A percentile compares a stretch with the other conserved stretches of the same genome.
phyloP scores from a whole-genome alignment of 2,329 filamentous ascomycete genomes.

The Colletotrichum sublineola region DNA sequence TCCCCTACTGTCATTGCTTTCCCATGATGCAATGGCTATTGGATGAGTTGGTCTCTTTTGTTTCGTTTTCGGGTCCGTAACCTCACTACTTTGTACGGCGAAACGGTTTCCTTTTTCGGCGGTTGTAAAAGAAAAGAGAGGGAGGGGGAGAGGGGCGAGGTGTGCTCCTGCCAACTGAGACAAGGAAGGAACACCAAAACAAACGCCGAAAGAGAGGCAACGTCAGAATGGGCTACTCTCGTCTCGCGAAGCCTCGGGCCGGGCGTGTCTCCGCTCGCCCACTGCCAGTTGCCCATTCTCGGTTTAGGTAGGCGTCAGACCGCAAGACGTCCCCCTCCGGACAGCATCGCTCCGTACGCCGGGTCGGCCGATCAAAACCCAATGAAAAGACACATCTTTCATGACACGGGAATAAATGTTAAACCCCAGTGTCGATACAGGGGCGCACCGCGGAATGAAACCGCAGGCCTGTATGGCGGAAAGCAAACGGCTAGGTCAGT shows the following conservation, averaged over 20 bases:
- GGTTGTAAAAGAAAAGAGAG: not conserved
- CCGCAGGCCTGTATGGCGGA: not conserved
- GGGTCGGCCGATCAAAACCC: not conserved
- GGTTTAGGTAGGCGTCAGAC: not conserved
- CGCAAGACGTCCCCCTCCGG: not conserved
- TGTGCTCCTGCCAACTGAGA: not conserved
- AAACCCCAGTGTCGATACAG: not conserved
- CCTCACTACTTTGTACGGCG: not conserved
- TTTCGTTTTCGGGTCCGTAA: not conserved
- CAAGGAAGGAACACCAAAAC: not conserved
- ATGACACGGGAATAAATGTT: not conserved
- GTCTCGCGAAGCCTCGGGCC: not conserved
- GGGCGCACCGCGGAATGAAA: not conserved
- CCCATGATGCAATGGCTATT: not conserved
- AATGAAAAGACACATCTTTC: not conserved
- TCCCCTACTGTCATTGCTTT: not conserved
- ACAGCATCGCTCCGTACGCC: not conserved
- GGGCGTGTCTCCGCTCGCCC: not conserved
- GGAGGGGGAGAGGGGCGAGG: too few relatives aligned
- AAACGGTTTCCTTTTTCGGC: constrained; percentile 36
- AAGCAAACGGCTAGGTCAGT: not conserved
- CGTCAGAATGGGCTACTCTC: not conserved
- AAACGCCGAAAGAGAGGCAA: not conserved
- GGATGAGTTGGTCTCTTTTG: not conserved
- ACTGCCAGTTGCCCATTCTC: not conserved